These are phyloP conservation scores for Podaxis sp. DNA, from an alignment of 768 basidiomycete species.

Conservation along the genomic window DNA sequence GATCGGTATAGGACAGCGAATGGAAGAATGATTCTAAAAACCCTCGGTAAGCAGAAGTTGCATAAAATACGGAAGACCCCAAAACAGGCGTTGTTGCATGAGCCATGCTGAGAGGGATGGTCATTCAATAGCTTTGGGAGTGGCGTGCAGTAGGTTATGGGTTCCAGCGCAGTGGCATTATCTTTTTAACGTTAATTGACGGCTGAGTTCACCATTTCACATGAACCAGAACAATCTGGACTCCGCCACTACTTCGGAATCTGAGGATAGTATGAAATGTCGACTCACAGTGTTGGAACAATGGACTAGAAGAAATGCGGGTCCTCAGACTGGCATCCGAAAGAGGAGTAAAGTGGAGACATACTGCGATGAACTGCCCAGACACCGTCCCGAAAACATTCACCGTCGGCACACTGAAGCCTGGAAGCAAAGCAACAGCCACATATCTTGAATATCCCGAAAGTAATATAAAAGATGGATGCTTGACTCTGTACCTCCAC, in stretches of 20 bases:
- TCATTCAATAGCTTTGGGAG: neutral
- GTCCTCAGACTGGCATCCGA: neutral
- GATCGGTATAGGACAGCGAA: conserved; percentile 44
- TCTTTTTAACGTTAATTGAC: neutral
- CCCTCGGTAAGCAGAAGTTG: neutral
- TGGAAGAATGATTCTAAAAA: conserved; percentile 41
- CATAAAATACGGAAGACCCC: neutral
- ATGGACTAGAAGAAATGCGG: conserved; percentile 40
- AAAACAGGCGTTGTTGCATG: neutral
- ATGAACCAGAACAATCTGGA: neutral
- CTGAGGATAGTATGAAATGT: neutral
- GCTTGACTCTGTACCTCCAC: conserved; percentile 31
- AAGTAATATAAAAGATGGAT: neutral
- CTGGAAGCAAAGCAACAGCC: conserved; percentile 24
- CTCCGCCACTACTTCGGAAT: neutral
- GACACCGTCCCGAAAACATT: conserved; percentile 49
- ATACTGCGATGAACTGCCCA: conserved; percentile 39
- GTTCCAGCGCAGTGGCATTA: neutral
- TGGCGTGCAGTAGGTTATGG: neutral
- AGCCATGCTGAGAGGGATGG: neutral
- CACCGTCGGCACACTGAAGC: conserved; percentile 51
- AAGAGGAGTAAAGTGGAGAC: conserved; percentile 9
- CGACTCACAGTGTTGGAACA: conserved; percentile 45
- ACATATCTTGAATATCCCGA: neutral
- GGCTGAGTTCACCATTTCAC: too few relatives aligned